These are phyloP conservation scores for Linum trigynum DNA, from an alignment of 345 rosid genomes.

Conservation along the genomic window DNA sequence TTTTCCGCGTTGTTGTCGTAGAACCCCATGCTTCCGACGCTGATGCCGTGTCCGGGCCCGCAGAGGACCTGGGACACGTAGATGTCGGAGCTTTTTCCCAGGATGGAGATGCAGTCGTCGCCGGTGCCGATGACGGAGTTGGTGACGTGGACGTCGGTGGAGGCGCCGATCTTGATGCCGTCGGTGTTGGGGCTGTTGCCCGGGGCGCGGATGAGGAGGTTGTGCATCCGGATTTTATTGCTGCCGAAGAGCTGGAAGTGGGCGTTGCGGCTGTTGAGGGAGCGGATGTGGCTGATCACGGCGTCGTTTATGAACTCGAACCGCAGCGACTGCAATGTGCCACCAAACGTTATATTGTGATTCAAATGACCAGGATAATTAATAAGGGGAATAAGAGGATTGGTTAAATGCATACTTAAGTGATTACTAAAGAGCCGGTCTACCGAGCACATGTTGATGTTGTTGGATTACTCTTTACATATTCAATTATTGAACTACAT, in stretches of 20 bases:
- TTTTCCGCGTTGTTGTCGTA: neutral
- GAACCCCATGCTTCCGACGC: conserved; percentile 34
- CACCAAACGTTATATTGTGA: neutral
- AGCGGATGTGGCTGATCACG: conserved; percentile 6
- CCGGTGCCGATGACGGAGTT: conserved; percentile 38
- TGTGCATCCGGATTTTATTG: neutral
- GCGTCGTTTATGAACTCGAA: conserved; percentile 16
- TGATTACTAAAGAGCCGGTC: too few relatives aligned
- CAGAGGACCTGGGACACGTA: conserved; percentile 28
- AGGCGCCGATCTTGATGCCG: conserved; percentile 40
- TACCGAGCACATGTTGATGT: too few relatives aligned
- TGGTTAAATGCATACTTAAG: too few relatives aligned
- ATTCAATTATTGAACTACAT: too few relatives aligned
- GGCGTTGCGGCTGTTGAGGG: conserved; percentile 20
- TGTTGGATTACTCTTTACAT: too few relatives aligned
- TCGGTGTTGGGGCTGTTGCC: conserved; percentile 52
- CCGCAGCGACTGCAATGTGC: conserved; percentile 13
- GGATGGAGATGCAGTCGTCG: conserved; percentile 48
- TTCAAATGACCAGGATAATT: too few relatives aligned
- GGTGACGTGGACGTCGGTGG: conserved; percentile 20
- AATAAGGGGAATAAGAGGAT: too few relatives aligned
- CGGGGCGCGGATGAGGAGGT: conserved; percentile 30
- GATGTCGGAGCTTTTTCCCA: conserved; percentile 29
- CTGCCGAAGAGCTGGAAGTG: conserved; percentile 18
- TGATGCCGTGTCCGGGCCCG: conserved; percentile 44